A percentile compares a stretch with the other conserved stretches of the same genome.
Conservation (phyloP, 1,139 yeast genomes). For the Pichia sp. region DNA sequence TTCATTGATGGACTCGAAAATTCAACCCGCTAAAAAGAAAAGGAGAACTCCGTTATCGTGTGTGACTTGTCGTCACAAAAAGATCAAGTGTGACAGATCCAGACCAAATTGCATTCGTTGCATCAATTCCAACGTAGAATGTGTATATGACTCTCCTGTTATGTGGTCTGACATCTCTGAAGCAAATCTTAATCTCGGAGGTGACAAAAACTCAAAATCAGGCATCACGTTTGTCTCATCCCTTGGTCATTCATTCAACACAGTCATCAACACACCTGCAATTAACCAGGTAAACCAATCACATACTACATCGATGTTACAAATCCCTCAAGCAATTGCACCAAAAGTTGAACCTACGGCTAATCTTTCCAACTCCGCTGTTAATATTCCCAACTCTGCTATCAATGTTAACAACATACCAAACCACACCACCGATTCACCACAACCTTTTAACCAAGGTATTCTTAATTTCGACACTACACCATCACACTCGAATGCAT, state of each 20-base stretch:
- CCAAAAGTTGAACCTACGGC: too few relatives aligned
- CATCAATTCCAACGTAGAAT: conserved; percentile 18
- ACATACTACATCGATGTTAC: too few relatives aligned
- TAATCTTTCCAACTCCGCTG: too few relatives aligned
- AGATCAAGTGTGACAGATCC: conserved; percentile 32
- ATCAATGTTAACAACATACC: too few relatives aligned
- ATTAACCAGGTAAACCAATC: too few relatives aligned
- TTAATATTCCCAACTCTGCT: too few relatives aligned
- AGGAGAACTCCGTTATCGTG: conserved; percentile 34
- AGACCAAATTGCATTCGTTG: conserved; percentile 31
- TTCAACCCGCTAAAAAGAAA: conserved; percentile 8
- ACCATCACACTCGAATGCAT: too few relatives aligned
- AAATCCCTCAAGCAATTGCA: too few relatives aligned
- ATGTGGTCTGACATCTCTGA: conserved; percentile 20
- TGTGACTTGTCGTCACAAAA: conserved; percentile 28
- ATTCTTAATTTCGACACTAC: too few relatives aligned
- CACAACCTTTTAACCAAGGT: too few relatives aligned
- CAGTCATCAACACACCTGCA: too few relatives aligned
- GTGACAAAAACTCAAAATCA: not conserved
- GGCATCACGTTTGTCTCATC: conserved; percentile 5
- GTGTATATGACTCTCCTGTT: conserved; percentile 30
- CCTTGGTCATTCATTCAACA: not conserved
- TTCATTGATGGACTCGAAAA: not conserved
- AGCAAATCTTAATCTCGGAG: not conserved
- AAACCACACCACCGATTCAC: too few relatives aligned